Base-by-base conservation (phyloP, 495 filamentous ascomycete genomes). In the Saxophila tyrrhenica region DNA sequence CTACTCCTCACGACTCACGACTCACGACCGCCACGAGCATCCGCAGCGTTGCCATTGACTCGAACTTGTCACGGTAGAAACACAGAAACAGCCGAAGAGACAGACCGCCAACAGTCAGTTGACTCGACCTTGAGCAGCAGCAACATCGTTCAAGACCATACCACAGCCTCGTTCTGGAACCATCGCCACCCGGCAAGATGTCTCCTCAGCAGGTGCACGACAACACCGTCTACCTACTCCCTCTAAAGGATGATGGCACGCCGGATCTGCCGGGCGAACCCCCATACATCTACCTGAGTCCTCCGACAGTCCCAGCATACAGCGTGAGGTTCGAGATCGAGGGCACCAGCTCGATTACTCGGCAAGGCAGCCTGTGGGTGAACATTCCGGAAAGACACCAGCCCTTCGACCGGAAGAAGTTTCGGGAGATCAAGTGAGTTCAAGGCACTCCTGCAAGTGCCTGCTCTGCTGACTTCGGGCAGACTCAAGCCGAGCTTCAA, bases 401-500 rank as follows among this genome's bases (percentile, higher is more conserved):
- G 52, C 70, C 77, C 13, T 97, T 96, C 63, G 73, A 78, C 46
- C 81, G 94, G 54, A 73, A 83, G 59, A 75, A 78, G 9, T 99
- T 91, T 64, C 79, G 80, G 56, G 82, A 90, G 69, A 92, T 85
- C 74, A 89, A 85, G 92, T 95, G 78, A 56, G 82, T 74, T 32
- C 46, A 39, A 48, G 10, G 10, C 23, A 3, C 9, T 25, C 21
- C 45, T 3, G 20, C 23, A 3, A 13, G 7, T 24, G 45, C 45
- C 20, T 8, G 9, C 3, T 2, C 23, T 23, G 17, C 45, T 48
- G 45, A 48, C 45, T 11, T 25, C 45, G 8, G 0, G 9, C 67
- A 97, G 91, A 67, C 77, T 99, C 39, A 75, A 80, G 16, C 88
- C 92, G 25, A 86, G 91, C 67, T 99, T 99, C 78, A 94, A 92